Base-by-base conservation (phyloP, 345 rosid genomes). In the Rhizophora apiculata region DNA sequence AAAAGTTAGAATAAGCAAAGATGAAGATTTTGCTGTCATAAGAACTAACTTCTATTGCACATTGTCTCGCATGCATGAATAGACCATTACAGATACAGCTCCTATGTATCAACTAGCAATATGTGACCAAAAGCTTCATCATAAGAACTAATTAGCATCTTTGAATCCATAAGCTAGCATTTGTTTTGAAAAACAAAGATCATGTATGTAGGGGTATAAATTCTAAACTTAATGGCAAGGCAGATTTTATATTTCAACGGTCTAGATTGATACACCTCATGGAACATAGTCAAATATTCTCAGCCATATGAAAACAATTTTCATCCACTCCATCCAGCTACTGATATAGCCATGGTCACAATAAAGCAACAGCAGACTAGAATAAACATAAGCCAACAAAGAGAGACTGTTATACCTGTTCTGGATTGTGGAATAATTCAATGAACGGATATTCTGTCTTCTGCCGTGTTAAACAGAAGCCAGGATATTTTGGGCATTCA, bases 401-500 rank as follows among this genome's bases (percentile, higher is more conserved):
- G 60, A 57, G 46, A 57, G 56, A 26, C 62, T 31, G n/a, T 71
- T 62, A 26, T 82, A 90, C 94, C 78, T 88, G 96, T 71, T 86
- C 87, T 64, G 99, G 96, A 81, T 84, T 92, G 31, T 90, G 92
- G 82, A 95, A 92, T 58, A 95, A 84, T 73, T 95, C 98, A 76
- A 95, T 77, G 80, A 95, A 92, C 6, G 98, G 96, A 70, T 92
- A 95, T 70, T 95, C 99, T 56, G 70, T 90, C 76, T 75, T 90
- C 84, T 95, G 96, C n/a, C 94, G 81, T 43, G 96, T 79, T 69
- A 92, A 74, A 74, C 99, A 95, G 76, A 95, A 95, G 36, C 98
- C 99, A 1, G 98, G 99, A 79, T 87, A 95, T 77, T 92, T 95
- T 67, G 99, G 98, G 77, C 99, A 95, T 74, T 95, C 99, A 76